Percentiles rank a stretch among this genome's conserved stretches.
Evolutionary conservation across 805 yeast genomes (phyloP).

Genomic region (Maudiozyma turicensis): DNA sequence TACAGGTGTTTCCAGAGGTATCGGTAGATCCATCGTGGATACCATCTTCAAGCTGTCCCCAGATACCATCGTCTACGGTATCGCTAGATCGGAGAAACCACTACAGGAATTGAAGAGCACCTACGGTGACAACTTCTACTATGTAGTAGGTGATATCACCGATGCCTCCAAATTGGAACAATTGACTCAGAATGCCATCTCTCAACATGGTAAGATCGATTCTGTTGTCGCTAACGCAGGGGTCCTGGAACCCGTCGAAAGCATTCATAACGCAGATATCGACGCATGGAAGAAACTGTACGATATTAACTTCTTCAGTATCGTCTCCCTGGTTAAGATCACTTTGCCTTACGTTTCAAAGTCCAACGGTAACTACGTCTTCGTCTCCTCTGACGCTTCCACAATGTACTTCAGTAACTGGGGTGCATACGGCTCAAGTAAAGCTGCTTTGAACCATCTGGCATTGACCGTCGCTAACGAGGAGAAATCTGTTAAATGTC

Average conservation of each 20-base stretch:
- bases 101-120: constrained; percentile 35
- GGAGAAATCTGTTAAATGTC: constrained; percentile 41
- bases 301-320: constrained; percentile 71
- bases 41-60: constrained; percentile 33
- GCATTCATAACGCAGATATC: constrained; percentile 35
- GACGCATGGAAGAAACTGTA: constrained; percentile 53
- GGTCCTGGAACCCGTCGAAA: constrained; percentile 65
- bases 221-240: constrained; percentile 76
- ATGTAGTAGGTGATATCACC: constrained; percentile 54
- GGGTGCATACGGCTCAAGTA: constrained; percentile 87
- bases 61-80: constrained; percentile 46
- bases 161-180: constrained; percentile 25
- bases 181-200: constrained; percentile 39
- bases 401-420: constrained; percentile 41
- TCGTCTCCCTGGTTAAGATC: constrained; percentile 46
- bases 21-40: constrained; percentile 66
- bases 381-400: constrained; percentile 86
- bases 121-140: constrained; percentile 44
- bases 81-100: constrained; percentile 56
- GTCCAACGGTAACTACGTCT: constrained; percentile 50
- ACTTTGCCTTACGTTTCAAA: constrained; percentile 49
- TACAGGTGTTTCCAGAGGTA: constrained; percentile 65
- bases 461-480: constrained; percentile 59
- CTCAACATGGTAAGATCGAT: constrained; percentile 49
- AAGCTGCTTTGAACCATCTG: constrained; percentile 81